These are phyloP conservation scores for Xylariaceae sp. DNA, from an alignment of 2,329 filamentous ascomycete genomes.

Conservation along the genomic window DNA sequence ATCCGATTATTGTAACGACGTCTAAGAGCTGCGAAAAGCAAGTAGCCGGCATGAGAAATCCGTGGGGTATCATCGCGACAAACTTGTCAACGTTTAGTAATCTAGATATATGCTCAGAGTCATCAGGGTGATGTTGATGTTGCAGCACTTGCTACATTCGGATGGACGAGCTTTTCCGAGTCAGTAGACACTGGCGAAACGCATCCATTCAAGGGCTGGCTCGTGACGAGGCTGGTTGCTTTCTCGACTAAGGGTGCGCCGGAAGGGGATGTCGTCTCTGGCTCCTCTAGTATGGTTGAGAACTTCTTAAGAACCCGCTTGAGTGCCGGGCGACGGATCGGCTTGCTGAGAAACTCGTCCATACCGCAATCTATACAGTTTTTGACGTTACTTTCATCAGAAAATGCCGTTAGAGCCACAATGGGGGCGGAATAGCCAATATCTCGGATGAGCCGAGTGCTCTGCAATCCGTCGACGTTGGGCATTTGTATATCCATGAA, in stretches of 20 bases:
- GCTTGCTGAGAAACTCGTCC: conserved; percentile 78
- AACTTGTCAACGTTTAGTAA: background rate
- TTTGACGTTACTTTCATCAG: conserved; percentile 82
- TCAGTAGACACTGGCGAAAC: background rate
- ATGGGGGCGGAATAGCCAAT: conserved; percentile 86
- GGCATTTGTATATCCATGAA: conserved; percentile 98
- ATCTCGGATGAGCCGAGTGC: conserved; percentile 75
- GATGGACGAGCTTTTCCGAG: conserved; percentile 7
- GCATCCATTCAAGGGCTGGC: conserved; percentile 16
- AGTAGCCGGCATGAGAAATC: background rate
- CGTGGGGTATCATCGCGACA: background rate
- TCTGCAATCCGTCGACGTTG: conserved; percentile 82
- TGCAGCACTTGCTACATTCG: conserved; percentile 13
- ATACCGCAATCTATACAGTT: conserved; percentile 86
- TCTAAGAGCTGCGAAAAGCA: background rate
- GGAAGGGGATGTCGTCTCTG: conserved; percentile 37
- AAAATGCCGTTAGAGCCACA: conserved; percentile 83
- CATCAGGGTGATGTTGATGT: background rate
- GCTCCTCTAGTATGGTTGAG: conserved; percentile 72
- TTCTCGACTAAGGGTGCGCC: conserved; percentile 28
- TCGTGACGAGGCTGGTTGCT: conserved; percentile 6
- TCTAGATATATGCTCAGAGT: background rate
- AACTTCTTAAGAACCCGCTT: conserved; percentile 84
- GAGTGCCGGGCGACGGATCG: conserved; percentile 74
- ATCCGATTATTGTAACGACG: background rate